A percentile compares a stretch with the other conserved stretches of the same genome.
phyloP scores from a whole-genome alignment of 805 yeast species.

The Candida hispaniensis region DNA sequence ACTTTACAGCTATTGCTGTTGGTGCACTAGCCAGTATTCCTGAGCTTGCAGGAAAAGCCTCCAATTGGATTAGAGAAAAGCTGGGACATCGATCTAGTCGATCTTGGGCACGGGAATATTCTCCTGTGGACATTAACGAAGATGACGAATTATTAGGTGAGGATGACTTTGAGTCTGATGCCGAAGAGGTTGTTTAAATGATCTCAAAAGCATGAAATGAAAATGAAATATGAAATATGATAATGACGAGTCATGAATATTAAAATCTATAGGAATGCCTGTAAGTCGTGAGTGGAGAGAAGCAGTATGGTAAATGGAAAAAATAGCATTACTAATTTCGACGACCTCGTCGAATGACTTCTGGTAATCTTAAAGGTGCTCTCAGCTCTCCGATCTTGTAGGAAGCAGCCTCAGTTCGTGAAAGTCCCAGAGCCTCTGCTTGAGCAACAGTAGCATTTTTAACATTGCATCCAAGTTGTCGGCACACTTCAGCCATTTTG shows the following conservation, averaged over 20 bases:
- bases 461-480: conserved; percentile 71
- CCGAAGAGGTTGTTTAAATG: conserved; percentile 19
- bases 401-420: conserved; percentile 32
- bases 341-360: conserved; percentile 30
- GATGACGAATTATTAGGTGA: conserved; percentile 28
- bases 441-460: conserved; percentile 47
- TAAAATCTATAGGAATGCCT: too few species aligned
- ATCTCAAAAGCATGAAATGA: too few species aligned
- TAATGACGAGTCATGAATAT: too few species aligned
- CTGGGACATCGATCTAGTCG: conserved; percentile 5
- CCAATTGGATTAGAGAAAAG: conserved; percentile 2
- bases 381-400: conserved; percentile 73
- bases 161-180: conserved; percentile 22
- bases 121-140: conserved; percentile 28
- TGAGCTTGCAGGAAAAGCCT: conserved; percentile 11
- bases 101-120: conserved; percentile 18
- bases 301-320: too few species aligned
- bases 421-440: conserved; percentile 30
- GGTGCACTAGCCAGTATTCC: conserved; percentile 23
- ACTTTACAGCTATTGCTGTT: conserved; percentile 27
- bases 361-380: conserved; percentile 87
- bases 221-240: too few species aligned
- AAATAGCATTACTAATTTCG: conserved; percentile 7
- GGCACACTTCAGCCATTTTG: conserved; percentile 54
- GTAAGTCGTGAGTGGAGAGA: too few species aligned